phyloP scores from a whole-genome alignment of 306 rosid species.

The Dicorynia guianensis region DNA sequence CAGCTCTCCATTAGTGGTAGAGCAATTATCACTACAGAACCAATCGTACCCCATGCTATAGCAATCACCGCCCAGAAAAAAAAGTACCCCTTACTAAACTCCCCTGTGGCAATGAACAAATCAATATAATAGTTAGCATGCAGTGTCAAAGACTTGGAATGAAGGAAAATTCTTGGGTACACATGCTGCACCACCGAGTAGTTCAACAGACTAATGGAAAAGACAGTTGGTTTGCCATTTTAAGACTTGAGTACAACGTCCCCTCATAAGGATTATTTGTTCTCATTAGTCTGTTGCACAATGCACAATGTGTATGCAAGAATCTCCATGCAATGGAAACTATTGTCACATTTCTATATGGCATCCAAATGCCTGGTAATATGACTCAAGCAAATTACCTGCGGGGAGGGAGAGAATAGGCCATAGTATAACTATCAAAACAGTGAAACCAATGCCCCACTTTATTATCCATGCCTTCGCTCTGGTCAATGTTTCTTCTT shows the following conservation, averaged over 20 bases:
- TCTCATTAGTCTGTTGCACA: too few relatives aligned
- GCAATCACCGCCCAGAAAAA: slow-evolving; percentile 64
- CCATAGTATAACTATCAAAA: slow-evolving; percentile 80
- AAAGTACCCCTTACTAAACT: slow-evolving; percentile 53
- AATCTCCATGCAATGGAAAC: neutral
- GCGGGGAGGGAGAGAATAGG: slow-evolving; percentile 87
- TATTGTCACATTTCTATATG: neutral
- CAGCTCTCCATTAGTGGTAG: slow-evolving; percentile 58
- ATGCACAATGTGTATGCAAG: too few relatives aligned
- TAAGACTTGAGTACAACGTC: too few relatives aligned
- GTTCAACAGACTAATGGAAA: too few relatives aligned
- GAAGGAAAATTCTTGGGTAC: too few relatives aligned
- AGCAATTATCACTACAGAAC: slow-evolving; percentile 53
- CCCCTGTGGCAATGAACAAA: slow-evolving; percentile 45
- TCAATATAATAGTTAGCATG: neutral
- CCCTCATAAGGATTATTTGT: too few relatives aligned
- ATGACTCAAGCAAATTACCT: slow-evolving; percentile 51
- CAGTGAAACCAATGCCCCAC: slow-evolving; percentile 88
- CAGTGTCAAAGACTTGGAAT: too few relatives aligned
- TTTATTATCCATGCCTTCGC: slow-evolving; percentile 85
- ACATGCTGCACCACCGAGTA: too few relatives aligned
- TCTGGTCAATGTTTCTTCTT: slow-evolving; percentile 61
- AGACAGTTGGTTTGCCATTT: too few relatives aligned
- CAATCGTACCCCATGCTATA: slow-evolving; percentile 64
- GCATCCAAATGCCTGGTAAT: neutral